These are phyloP conservation scores for Amylostereum chailletii DNA, from an alignment of 1,284 basidiomycete species.

Conservation along the genomic window DNA sequence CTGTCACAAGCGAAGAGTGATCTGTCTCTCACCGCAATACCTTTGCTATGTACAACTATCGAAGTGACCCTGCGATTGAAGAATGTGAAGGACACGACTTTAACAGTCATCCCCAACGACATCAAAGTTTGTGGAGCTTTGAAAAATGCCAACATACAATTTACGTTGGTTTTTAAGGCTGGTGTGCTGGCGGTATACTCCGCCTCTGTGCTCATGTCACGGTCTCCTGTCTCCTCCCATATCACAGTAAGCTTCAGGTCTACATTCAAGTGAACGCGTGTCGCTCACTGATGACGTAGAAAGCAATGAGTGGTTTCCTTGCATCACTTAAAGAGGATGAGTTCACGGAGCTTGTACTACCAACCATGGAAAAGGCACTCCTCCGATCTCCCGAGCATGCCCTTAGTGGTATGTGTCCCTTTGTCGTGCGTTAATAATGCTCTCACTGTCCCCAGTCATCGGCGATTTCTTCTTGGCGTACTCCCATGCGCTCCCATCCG, in stretches of 20 bases:
- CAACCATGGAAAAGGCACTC: conserved; percentile 66
- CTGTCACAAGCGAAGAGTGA: conserved; percentile 40
- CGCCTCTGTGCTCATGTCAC: conserved; percentile 48
- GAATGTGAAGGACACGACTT: conserved; percentile 34
- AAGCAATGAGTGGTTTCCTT: conserved; percentile 55
- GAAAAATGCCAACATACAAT: background rate
- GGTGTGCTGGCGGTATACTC: conserved; percentile 47
- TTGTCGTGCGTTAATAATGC: conserved; percentile 5
- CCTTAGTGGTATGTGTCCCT: conserved; percentile 37
- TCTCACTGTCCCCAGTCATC: conserved; percentile 31
- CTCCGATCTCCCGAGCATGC: conserved; percentile 69
- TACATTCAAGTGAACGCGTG: background rate
- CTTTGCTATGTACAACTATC: conserved; percentile 51
- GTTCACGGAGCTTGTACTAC: conserved; percentile 42
- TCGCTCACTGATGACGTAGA: conserved; percentile 21
- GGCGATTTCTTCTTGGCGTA: conserved; percentile 51
- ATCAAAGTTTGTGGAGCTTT: conserved; percentile 29
- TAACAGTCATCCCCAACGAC: conserved; percentile 29
- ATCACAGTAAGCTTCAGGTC: conserved; percentile 26
- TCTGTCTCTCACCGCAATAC: conserved; percentile 36
- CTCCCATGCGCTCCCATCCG: conserved; percentile 39
- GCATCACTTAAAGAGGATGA: conserved; percentile 41
- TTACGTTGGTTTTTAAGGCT: conserved; percentile 23
- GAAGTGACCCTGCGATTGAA: conserved; percentile 58
- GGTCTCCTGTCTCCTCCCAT: conserved; percentile 40